Conservation (phyloP, 1,139 yeast genomes). For the Yamadazyma kanchanaburiensis region DNA sequence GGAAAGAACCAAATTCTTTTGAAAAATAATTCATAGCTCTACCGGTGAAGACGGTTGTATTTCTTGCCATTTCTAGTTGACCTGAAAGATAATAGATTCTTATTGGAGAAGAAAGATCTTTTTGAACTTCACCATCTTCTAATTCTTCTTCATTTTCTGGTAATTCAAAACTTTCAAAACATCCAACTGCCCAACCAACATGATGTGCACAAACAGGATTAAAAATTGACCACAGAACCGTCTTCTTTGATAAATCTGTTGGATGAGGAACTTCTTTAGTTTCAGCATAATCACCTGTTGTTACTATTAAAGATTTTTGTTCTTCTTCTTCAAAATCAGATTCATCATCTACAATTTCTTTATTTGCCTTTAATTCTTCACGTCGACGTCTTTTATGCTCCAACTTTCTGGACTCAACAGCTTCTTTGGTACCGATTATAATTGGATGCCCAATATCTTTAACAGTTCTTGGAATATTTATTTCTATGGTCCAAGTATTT, state of each 20-base stretch:
- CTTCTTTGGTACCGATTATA: constrained; percentile 34
- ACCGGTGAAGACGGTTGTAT: constrained; percentile 72
- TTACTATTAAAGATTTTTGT: constrained; percentile 58
- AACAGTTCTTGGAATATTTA: constrained; percentile 77
- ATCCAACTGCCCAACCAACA: constrained; percentile 94
- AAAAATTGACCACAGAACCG: constrained; percentile 74
- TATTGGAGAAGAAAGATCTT: constrained; percentile 45
- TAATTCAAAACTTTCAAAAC: constrained; percentile 62
- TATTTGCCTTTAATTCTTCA: constrained; percentile 8
- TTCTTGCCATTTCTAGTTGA: constrained; percentile 56
- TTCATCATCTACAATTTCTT: constrained; percentile 21
- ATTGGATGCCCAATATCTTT: constrained; percentile 61
- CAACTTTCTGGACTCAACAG: constrained; percentile 13
- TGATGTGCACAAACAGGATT: constrained; percentile 93
- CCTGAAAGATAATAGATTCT: constrained; percentile 58
- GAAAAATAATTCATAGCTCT: constrained; percentile 81
- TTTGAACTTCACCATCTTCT: constrained; percentile 32
- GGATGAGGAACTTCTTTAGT: constrained; percentile 48
- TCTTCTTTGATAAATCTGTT: constrained; percentile 66
- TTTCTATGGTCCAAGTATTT: constrained; percentile 88
- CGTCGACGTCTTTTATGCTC: constrained; percentile 15
- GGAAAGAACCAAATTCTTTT: constrained; percentile 90
- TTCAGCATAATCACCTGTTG: constrained; percentile 67
- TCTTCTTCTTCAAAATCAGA: constrained; percentile 51
- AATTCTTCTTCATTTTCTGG: constrained; percentile 31